Base-by-base conservation (phyloP, 495 filamentous ascomycete genomes). In the Trichoderma parareesei region DNA sequence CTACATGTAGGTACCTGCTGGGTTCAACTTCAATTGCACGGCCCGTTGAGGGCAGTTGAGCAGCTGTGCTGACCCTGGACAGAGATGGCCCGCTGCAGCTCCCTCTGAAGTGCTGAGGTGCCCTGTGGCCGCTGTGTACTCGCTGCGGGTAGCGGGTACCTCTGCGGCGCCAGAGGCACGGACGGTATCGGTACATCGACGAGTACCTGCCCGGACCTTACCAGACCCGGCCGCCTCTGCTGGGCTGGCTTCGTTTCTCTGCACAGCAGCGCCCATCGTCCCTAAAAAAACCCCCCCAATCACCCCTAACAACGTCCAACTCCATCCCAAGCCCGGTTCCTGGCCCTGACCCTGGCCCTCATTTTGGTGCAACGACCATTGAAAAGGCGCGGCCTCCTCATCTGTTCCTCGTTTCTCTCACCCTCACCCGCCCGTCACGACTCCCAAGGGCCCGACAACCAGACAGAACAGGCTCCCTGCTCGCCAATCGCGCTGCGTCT, bases 241-340 rank as follows among this genome's bases (percentile, higher is more conserved):
- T n/a, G n/a, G n/a, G n/a, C n/a, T n/a, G 27, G 27, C 27, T 27
- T 27, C 27, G 27, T 27, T 2, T 27, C 27, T 27, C 27, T 27
- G 27, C 53, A 57, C 20, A 57, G 53, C 53, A 57, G 53, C 27
- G 20, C 53, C 53, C 16, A 35, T n/a, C 27, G 14, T 14, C 14
- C 18, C 27, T 27, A 35, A 57, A 57, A 57, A 27, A 27, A 0
- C 27, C 27, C 53, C 53, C 53, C 53, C 53, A 57, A 57, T 57
- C 53, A 57, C 53, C 53, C 53, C 53, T 57, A 57, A 57, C 53
- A 57, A 57, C 53, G 53, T 57, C 53, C 53, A 57, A 57, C 53
- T 57, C 53, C 53, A 57, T 57, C 53, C 27, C 53, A 57, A 57
- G 53, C 53, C 53, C 20, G 53, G 53, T 57, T 37, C 27, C 20